Evolutionary conservation across 1,284 basidiomycete genomes (phyloP).

Genomic region (Moesziomyces parantarcticus): DNA sequence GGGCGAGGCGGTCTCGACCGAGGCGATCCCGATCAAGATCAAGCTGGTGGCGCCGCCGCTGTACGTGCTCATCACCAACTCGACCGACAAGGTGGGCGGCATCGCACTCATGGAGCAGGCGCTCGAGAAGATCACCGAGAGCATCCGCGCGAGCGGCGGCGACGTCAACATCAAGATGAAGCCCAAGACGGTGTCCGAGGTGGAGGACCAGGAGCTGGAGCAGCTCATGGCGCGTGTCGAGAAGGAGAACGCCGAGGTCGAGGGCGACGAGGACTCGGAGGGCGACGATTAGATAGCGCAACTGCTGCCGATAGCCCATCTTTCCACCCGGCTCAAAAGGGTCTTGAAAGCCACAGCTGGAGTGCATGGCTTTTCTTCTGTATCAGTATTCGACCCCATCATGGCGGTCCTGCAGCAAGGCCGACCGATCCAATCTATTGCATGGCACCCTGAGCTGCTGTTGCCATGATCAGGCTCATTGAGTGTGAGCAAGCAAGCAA

Average conservation of each 20-base stretch:
- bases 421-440: no score
- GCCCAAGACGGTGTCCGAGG: conserved; percentile 69
- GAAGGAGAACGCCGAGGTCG: conserved; percentile 67
- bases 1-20: conserved; percentile 86
- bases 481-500: no score
- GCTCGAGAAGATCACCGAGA: conserved; percentile 86
- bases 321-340: not conserved
- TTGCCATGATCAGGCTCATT: no score
- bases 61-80: conserved; percentile 94
- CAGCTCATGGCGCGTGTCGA: conserved; percentile 67
- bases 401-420: not conserved
- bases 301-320: not conserved
- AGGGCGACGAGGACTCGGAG: conserved; percentile 65
- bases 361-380: conserved; percentile 7
- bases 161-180: conserved; percentile 95
- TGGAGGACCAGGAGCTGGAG: conserved; percentile 67
- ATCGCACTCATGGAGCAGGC: conserved; percentile 93
- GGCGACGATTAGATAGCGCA: conserved; percentile 36
- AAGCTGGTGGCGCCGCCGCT: conserved; percentile 95
- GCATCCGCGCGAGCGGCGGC: conserved; percentile 81
- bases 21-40: conserved; percentile 94
- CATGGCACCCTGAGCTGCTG: no score
- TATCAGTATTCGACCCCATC: conserved; percentile 10
- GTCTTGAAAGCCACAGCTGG: not conserved
- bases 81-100: conserved; percentile 94